These are phyloP conservation scores for Dioscorea alata DNA, from an alignment of 106 monocot genomes.

Conservation along the genomic window DNA sequence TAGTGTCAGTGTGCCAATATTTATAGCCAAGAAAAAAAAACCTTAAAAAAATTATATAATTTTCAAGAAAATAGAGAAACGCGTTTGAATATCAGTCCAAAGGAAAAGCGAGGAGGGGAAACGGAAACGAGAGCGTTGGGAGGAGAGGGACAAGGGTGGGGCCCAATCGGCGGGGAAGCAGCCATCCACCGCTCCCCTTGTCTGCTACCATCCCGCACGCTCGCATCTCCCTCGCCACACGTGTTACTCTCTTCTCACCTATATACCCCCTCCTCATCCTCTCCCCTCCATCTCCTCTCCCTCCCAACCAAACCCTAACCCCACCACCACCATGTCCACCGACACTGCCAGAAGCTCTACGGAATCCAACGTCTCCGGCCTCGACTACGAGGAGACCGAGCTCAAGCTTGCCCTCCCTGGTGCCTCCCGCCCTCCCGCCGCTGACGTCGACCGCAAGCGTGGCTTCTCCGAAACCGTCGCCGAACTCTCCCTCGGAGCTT, in stretches of 20 bases:
- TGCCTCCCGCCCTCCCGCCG: neutral
- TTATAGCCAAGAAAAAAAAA: too few relatives aligned
- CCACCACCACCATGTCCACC: conserved; percentile 26
- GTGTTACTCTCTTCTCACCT: neutral
- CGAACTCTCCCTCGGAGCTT: conserved; percentile 21
- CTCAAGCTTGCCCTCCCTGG: conserved; percentile 56
- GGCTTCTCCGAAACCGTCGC: conserved; percentile 40
- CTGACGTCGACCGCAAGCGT: conserved; percentile 50
- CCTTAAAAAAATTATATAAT: too few relatives aligned
- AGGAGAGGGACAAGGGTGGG: too few relatives aligned
- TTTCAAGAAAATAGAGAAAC: too few relatives aligned
- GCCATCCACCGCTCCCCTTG: too few relatives aligned
- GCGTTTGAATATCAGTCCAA: too few relatives aligned
- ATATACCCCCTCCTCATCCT: conserved; percentile 2
- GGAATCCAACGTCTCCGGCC: conserved; percentile 44
- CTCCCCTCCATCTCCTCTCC: too few relatives aligned
- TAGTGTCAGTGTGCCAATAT: too few relatives aligned
- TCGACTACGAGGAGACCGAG: conserved; percentile 68
- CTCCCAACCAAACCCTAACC: too few relatives aligned
- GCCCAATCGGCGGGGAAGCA: neutral
- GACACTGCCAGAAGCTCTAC: conserved; percentile 62
- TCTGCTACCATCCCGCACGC: neutral
- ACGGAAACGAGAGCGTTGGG: too few relatives aligned
- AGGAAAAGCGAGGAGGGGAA: too few relatives aligned
- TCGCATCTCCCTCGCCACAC: neutral